phyloP scores from a whole-genome alignment of 306 rosid genomes.

The Castanea sativa region DNA sequence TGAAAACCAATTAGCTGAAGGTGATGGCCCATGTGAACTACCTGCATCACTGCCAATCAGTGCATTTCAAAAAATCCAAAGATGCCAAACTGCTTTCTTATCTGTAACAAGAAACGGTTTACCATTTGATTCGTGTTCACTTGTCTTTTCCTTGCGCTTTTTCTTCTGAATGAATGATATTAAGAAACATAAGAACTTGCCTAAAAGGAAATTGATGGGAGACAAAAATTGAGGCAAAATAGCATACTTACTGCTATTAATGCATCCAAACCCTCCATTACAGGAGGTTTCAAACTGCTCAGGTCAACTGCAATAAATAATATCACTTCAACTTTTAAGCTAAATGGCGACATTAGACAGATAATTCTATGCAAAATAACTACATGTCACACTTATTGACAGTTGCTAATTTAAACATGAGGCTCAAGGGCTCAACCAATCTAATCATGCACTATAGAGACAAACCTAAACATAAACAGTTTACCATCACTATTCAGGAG shows the following conservation, averaged over 20 bases:
- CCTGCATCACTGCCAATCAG: conserved; percentile 43
- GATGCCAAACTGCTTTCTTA: conserved; percentile 3
- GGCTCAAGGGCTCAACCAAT: background rate
- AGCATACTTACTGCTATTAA: conserved; percentile 47
- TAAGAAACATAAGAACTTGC: conserved; percentile 14
- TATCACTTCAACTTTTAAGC: conserved; percentile 13
- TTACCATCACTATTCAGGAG: conserved; percentile 42
- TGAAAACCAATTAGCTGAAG: conserved; percentile 62
- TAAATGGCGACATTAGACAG: background rate
- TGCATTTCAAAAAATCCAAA: conserved; percentile 9
- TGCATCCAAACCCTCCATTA: conserved; percentile 72
- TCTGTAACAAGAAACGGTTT: conserved; percentile 27
- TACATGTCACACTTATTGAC: background rate
- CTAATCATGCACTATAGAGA: background rate
- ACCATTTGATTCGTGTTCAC: conserved; percentile 47
- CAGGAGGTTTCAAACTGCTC: conserved; percentile 53
- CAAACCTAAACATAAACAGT: conserved; percentile 3
- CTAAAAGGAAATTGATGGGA: background rate
- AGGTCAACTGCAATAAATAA: conserved; percentile 55
- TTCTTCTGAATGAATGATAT: conserved; percentile 56
- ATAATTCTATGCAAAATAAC: background rate
- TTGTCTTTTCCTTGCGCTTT: conserved; percentile 42
- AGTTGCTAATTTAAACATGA: background rate
- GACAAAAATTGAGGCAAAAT: background rate
- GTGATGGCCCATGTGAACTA: conserved; percentile 41